These are phyloP conservation scores for Vigna reflexopilosa DNA, from an alignment of 306 rosid genomes.

Conservation along the genomic window DNA sequence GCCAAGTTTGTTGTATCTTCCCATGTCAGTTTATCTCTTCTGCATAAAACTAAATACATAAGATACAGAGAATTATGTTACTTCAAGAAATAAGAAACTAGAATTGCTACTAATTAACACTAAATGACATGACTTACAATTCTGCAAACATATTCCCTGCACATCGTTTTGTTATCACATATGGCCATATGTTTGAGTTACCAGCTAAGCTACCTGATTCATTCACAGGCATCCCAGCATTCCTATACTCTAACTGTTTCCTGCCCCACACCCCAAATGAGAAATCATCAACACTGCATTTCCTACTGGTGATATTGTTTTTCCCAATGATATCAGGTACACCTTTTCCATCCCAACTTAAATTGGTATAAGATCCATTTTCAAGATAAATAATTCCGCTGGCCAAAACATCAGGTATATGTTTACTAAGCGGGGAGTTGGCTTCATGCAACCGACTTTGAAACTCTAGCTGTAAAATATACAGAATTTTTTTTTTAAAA, in stretches of 20 bases:
- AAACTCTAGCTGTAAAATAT: constrained; percentile 78
- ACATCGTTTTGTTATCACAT: constrained; percentile 77
- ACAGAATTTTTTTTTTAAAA: constrained; percentile 15
- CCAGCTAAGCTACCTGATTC: constrained; percentile 46
- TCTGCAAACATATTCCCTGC: constrained; percentile 84
- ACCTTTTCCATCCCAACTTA: constrained; percentile 85
- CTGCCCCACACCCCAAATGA: constrained; percentile 86
- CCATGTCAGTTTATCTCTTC: constrained; percentile 72
- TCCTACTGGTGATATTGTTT: constrained; percentile 58
- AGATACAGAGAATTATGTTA: constrained; percentile 30
- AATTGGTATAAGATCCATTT: constrained; percentile 63
- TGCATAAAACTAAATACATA: constrained; percentile 51
- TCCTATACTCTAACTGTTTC: constrained; percentile 67
- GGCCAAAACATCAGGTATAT: constrained; percentile 75
- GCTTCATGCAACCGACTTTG: constrained; percentile 63
- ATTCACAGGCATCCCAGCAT: constrained; percentile 56
- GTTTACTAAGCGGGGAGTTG: constrained; percentile 71
- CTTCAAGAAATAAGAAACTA: constrained; percentile 28
- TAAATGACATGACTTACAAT: constrained; percentile 63
- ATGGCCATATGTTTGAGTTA: constrained; percentile 80
- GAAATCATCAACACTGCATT: constrained; percentile 50
- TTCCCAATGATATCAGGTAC: constrained; percentile 70
- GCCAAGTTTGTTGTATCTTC: constrained; percentile 76
- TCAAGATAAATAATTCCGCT: constrained; percentile 82
- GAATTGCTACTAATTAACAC: constrained; percentile 28